A percentile compares a stretch with the other conserved stretches of the same genome.
These are phyloP conservation scores for Phytophthora fragariaefolia DNA, from an alignment of 352 stramenopile genomes.

Conservation along the genomic window DNA sequence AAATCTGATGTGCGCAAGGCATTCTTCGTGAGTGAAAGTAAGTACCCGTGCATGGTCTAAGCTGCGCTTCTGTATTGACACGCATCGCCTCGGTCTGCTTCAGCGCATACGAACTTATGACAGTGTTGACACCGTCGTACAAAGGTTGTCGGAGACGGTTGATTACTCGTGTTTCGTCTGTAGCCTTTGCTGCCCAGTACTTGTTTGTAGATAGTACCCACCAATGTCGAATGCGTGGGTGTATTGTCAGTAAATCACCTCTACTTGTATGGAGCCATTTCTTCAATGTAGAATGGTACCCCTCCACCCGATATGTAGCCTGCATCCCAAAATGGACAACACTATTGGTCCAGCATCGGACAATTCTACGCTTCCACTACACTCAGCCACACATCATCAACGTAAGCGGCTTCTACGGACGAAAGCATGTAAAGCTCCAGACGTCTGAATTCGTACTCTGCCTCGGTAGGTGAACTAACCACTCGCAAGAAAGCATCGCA, in stretches of 20 bases:
- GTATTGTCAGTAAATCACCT: conserved; percentile 15
- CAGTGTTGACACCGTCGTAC: not conserved
- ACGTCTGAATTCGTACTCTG: conserved; percentile 7
- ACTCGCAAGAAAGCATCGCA: conserved; percentile 14
- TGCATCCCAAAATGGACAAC: conserved; percentile 23
- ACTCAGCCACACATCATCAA: conserved; percentile 26
- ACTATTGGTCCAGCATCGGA: conserved; percentile 21
- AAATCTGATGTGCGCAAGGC: too few relatives aligned
- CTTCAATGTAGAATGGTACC: conserved; percentile 27
- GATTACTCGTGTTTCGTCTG: too few relatives aligned
- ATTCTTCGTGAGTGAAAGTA: too few relatives aligned
- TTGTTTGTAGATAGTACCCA: conserved; percentile 11
- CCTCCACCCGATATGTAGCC: conserved; percentile 28
- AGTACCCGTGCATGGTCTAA: too few relatives aligned
- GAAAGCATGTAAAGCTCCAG: conserved; percentile 1
- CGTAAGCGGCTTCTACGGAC: conserved; percentile 4
- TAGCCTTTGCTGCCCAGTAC: too few relatives aligned
- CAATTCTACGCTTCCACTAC: conserved; percentile 31
- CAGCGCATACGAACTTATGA: not conserved
- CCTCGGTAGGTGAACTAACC: not conserved
- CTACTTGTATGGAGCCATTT: conserved; percentile 3
- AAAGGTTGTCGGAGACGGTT: not conserved
- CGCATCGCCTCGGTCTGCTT: too few relatives aligned
- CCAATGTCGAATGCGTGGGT: conserved; percentile 21
- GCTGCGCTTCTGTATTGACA: too few relatives aligned